These are phyloP conservation scores for Melampsora larici-populina DNA, from an alignment of 1,284 basidiomycete genomes.

Conservation along the genomic window DNA sequence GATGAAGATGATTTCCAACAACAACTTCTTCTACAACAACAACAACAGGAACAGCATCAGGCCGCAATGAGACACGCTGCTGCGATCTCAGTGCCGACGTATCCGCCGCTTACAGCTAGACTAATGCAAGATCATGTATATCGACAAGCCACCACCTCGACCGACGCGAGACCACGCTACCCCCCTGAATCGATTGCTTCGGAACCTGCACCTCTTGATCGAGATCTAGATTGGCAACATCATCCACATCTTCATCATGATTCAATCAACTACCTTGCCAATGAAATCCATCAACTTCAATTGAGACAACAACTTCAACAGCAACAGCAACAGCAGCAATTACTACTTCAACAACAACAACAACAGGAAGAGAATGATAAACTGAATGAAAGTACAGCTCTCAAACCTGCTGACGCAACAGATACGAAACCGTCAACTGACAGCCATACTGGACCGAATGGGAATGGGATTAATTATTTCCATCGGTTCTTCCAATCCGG, in stretches of 20 bases:
- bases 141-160: constrained; percentile 38
- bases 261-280: constrained; percentile 22
- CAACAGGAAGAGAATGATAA: not conserved
- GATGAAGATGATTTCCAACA: constrained; percentile 38
- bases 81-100: constrained; percentile 14
- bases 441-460: no score
- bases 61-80: constrained; percentile 4
- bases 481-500: constrained; percentile 41
- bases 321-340: not conserved
- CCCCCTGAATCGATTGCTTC: constrained; percentile 43
- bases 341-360: not conserved
- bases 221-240: constrained; percentile 43
- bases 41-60: constrained; percentile 25
- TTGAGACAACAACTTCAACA: constrained; percentile 22
- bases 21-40: constrained; percentile 28
- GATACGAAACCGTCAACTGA: constrained; percentile 3
- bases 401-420: constrained; percentile 22
- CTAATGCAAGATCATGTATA: constrained; percentile 43
- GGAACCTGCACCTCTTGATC: constrained; percentile 41
- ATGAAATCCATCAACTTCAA: constrained; percentile 41
- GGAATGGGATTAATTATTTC: constrained; percentile 22
- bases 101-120: constrained; percentile 37
- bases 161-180: constrained; percentile 40
- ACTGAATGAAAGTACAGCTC: not conserved
- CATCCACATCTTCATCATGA: not conserved